Evolutionary conservation across 164 flowering plant genomes (phyloP).

Genomic region (Vitis rotundifolia): DNA sequence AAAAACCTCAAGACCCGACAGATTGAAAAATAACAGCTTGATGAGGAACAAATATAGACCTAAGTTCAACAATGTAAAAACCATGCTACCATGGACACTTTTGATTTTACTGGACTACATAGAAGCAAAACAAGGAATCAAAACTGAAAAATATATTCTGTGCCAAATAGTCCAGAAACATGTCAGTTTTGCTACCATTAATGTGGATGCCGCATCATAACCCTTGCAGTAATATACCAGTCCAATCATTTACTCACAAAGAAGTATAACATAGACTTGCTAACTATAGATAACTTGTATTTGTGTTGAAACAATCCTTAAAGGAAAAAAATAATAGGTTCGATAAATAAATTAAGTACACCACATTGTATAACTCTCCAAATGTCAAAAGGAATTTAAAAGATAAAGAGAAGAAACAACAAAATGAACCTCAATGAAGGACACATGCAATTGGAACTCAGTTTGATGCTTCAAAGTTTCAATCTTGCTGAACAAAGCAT

Average conservation of each 20-base stretch:
- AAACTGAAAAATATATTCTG: neutral
- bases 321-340: neutral
- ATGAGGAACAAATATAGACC: neutral
- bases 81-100: neutral
- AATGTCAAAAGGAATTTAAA: neutral
- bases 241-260: neutral
- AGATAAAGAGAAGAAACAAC: neutral
- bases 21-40: neutral
- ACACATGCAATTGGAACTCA: constrained; percentile 93
- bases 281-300: neutral
- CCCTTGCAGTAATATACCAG: neutral
- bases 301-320: neutral
- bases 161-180: neutral
- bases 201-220: neutral
- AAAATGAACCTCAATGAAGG: constrained; percentile 87
- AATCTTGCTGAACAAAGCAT: constrained; percentile 77
- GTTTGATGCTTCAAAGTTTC: constrained; percentile 68
- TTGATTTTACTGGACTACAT: neutral
- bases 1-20: neutral
- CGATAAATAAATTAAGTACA: neutral
- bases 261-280: neutral
- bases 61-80: neutral
- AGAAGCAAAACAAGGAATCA: neutral
- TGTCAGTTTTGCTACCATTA: neutral
- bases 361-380: neutral